Evolutionary conservation across 2,329 filamentous ascomycete genomes (phyloP), one percentile per base, ranked within the genome.

Genomic region (Sporothrix phasma): DNA sequence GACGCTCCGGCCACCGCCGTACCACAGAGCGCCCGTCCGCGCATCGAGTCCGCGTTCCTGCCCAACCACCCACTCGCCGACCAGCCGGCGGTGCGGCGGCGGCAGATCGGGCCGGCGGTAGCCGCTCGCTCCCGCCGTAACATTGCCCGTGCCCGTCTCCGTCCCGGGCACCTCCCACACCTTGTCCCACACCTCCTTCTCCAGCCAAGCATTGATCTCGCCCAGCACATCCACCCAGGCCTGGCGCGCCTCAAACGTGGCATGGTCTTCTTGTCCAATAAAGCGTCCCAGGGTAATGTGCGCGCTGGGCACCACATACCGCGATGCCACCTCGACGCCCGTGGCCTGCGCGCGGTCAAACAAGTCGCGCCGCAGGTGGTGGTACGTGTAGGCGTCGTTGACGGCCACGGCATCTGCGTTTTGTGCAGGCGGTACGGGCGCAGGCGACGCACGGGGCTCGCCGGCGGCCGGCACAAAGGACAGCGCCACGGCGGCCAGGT

Each of bases 211-310:
- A 74, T 97, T 97, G 69, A 96, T 82, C 66, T 83, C 79, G 49
- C 94, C 90, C 59, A 97, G 87, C 61, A 81, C 81, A 15, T 80
- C 75, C 15, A 96, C 79, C 79, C 92, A 87, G n/a, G 70, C 74
- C 69, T 78, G 74, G 69, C 92, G 81, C 73, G 83, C 84, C 65
- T 78, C 78, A 0, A 78, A 77, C 7, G 80, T 81, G 43, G 81
- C 79, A 70, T 87, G 84, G 68, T 92, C 90, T 13, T 80, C 77
- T 46, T 85, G 81, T 10, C 80, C 81, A 49, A 96, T 81, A 73
- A 94, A 97, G 3, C 93, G 81, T 0, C 84, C 92, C 64, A 97
- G 83, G 0, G 93, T 97, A 71, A 97, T 83, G 76, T 97, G 93
- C 17, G 90, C 91, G 54, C 89, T 93, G 1, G 92, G 92, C 2